These are phyloP conservation scores for Clonostachys solani DNA, from an alignment of 2,329 filamentous ascomycete genomes.

Conservation along the genomic window DNA sequence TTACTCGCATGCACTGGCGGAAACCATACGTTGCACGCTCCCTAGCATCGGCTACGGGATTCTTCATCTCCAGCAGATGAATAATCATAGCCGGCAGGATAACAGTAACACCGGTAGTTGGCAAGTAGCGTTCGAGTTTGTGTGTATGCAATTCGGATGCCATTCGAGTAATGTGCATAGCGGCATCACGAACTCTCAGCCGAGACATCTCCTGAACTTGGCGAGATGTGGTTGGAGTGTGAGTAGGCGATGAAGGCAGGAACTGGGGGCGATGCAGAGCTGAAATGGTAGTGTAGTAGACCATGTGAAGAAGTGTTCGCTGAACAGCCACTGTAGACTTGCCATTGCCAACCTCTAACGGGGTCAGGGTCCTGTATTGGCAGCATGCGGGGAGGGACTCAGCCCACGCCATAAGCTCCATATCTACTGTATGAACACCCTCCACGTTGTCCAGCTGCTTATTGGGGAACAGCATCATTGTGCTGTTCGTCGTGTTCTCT, in stretches of 20 bases:
- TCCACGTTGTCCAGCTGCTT: conserved; percentile 79
- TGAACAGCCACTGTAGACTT: conserved; percentile 63
- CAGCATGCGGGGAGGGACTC: conserved; percentile 67
- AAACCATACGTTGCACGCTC: conserved; percentile 75
- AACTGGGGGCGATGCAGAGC: conserved; percentile 90
- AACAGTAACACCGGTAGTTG: conserved; percentile 87
- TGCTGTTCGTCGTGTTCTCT: conserved; percentile 69
- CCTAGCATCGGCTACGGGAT: conserved; percentile 64
- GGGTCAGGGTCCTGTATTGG: conserved; percentile 56
- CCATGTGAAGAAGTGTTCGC: conserved; percentile 85
- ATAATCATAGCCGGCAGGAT: conserved; percentile 92
- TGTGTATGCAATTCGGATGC: conserved; percentile 70
- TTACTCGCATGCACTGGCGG: conserved; percentile 87
- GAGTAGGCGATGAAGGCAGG: conserved; percentile 64
- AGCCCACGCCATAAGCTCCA: conserved; percentile 75
- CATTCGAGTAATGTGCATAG: conserved; percentile 80
- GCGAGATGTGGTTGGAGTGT: conserved; percentile 48
- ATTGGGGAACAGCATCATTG: conserved; percentile 89
- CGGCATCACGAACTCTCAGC: conserved; percentile 77
- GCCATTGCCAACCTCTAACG: conserved; percentile 54
- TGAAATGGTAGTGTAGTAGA: conserved; percentile 87
- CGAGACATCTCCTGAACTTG: conserved; percentile 81
- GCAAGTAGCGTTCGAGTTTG: conserved; percentile 73
- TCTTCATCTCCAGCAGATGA: conserved; percentile 89
- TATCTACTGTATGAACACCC: conserved; percentile 74